These are phyloP conservation scores for Irpex lacteus DNA, from an alignment of 1,284 basidiomycete genomes.

Conservation along the genomic window DNA sequence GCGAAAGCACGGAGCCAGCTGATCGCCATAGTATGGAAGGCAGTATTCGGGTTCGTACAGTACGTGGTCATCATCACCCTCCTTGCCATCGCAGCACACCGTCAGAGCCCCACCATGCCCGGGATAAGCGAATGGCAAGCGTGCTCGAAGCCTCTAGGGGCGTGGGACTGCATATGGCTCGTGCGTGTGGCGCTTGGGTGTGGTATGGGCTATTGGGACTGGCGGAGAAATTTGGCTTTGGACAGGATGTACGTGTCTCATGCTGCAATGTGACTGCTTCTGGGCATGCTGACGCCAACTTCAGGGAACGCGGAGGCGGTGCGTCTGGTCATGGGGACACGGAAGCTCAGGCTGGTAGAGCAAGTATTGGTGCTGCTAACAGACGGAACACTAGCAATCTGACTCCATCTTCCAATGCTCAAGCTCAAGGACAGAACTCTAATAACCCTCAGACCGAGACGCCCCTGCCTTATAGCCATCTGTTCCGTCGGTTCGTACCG, in stretches of 20 bases:
- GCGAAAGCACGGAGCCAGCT: conserved; percentile 54
- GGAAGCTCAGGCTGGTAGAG: conserved; percentile 10
- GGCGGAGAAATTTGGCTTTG: conserved; percentile 34
- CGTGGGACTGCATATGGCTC: conserved; percentile 72
- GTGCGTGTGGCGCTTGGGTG: conserved; percentile 52
- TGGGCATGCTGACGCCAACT: not conserved
- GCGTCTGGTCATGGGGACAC: not conserved
- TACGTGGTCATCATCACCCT: conserved; percentile 50
- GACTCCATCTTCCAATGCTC: too few species aligned
- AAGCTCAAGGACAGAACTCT: not conserved
- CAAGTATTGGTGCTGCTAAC: not conserved
- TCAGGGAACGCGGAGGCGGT: not conserved
- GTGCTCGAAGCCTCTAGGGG: conserved; percentile 65
- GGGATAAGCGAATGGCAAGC: conserved; percentile 58
- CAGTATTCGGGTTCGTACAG: conserved; percentile 42
- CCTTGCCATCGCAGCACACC: conserved; percentile 46
- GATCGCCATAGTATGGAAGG: conserved; percentile 53
- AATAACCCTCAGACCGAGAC: not conserved
- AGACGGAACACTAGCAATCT: not conserved
- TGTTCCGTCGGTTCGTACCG: conserved; percentile 35
- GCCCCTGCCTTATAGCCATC: conserved; percentile 14
- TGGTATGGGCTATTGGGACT: conserved; percentile 60
- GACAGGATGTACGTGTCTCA: not conserved
- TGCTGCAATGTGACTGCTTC: not conserved
- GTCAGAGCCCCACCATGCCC: conserved; percentile 45